phyloP scores from a whole-genome alignment of 768 basidiomycete genomes.

The Leucocoprinus leucothites region DNA sequence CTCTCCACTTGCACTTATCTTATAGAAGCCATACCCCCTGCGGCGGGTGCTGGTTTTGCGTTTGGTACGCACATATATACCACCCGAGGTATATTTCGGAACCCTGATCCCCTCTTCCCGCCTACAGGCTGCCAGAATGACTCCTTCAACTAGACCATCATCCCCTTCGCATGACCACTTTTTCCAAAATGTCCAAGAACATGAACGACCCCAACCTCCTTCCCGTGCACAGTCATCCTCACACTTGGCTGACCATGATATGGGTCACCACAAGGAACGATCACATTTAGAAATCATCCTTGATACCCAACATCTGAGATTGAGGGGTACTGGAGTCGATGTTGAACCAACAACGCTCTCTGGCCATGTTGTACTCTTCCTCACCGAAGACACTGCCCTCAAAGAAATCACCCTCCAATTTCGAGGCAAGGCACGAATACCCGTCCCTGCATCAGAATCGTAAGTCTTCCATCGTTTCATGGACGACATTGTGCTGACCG shows the following conservation, averaged over 20 bases:
- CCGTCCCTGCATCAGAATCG: slow-evolving; percentile 55
- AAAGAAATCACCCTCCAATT: slow-evolving; percentile 85
- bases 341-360: slow-evolving; percentile 79
- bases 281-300: slow-evolving; percentile 75
- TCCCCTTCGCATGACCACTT: background rate
- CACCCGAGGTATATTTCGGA: background rate
- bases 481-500: slow-evolving; percentile 10
- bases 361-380: slow-evolving; percentile 76
- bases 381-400: slow-evolving; percentile 79
- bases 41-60: background rate
- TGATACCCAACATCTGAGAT: slow-evolving; percentile 61
- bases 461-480: slow-evolving; percentile 31
- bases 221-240: background rate
- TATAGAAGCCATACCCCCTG: background rate
- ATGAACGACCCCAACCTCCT: background rate
- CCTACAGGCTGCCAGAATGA: slow-evolving; percentile 1
- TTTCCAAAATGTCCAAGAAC: slow-evolving; percentile 3
- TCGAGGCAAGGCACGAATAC: slow-evolving; percentile 76
- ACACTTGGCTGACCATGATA: slow-evolving; percentile 1
- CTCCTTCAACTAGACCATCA: background rate
- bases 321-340: slow-evolving; percentile 80
- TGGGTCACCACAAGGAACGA: slow-evolving; percentile 1
- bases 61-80: background rate
- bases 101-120: background rate
- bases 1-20: background rate